phyloP scores from a whole-genome alignment of 2,329 filamentous ascomycete genomes.

The Cladorrhinum sp. region DNA sequence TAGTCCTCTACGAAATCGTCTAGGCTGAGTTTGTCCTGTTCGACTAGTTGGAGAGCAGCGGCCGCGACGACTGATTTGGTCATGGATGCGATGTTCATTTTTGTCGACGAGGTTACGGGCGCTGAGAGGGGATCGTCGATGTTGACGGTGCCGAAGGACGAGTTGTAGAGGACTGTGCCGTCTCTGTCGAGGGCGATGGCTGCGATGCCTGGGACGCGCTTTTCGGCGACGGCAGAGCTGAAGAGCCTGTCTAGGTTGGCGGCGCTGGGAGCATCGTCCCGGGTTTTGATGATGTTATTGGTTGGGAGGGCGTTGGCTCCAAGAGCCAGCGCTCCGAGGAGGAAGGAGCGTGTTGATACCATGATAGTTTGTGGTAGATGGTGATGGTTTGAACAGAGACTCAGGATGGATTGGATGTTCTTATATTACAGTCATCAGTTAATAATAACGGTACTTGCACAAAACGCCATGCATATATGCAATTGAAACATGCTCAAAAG shows the following conservation, averaged over 20 bases:
- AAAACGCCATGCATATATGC: too few species aligned
- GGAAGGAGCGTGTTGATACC: neutral
- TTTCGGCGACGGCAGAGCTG: neutral
- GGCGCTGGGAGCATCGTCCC: neutral
- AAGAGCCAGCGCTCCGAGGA: slow-evolving; percentile 4
- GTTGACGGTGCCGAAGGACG: slow-evolving; percentile 4
- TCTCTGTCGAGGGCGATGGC: slow-evolving; percentile 2
- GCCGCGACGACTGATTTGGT: slow-evolving; percentile 2
- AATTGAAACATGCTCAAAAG: too few species aligned
- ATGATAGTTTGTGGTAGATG: too few species aligned
- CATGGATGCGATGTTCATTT: slow-evolving; percentile 4
- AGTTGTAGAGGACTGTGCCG: slow-evolving; percentile 3
- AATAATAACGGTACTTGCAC: too few species aligned
- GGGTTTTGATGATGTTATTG: neutral
- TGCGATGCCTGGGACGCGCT: slow-evolving; percentile 4
- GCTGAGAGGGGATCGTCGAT: neutral
- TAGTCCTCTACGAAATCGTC: slow-evolving; percentile 4
- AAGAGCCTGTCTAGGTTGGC: neutral
- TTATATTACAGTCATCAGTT: too few species aligned
- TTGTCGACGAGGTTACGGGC: slow-evolving; percentile 1
- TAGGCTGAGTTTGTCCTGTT: neutral
- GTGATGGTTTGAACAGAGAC: too few species aligned
- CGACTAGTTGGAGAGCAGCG: neutral
- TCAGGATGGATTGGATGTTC: too few species aligned
- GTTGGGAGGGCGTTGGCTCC: neutral